Base-by-base conservation (phyloP, 352 stramenopile species). In the Pseudoperonospora humuli region DNA sequence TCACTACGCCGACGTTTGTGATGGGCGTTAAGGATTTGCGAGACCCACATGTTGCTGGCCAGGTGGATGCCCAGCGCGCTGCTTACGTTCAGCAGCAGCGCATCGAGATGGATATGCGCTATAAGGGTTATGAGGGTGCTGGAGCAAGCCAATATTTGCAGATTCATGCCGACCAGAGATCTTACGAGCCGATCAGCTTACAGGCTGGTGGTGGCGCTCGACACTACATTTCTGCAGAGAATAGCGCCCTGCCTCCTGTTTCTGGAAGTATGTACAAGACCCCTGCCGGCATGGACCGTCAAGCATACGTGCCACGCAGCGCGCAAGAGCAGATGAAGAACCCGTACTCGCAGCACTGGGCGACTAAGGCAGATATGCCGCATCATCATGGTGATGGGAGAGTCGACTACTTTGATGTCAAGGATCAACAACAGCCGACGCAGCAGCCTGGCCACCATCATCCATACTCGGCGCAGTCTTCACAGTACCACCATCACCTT, bases 331-430 rank as follows among this genome's bases (percentile, higher is more conserved):
- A 59, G 7, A 70, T 70, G 43, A 81, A 81, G 41, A 77, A 82
- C 57, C 51, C 55, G 39, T 80, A 84, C 50, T 53, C 65, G 24
- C 72, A 83, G 54, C 69, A 83, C 54, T 87, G 71, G 75, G 61
- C 67, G 2, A 27, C 66, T 28, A 83, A 84, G 54, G 60, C 67
- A n/a, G 61, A 73, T 27, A 46, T 68, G 29, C 49, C 50, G 17
- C 65, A 71, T 41, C 50, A 57, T 24, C 55, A 64, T 40, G 54
- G 51, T 18, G 59, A 80, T 28, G 64, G 55, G 25, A 46, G 56
- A 21, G 61, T 68, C 18, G 75, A 86, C 58, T 88, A 84, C 54
- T 86, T 86, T 50, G 76, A 88, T 36, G 63, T 86, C 45, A 68
- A 56, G 44, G 82, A 88, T 67, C 70, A 84, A 45, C 47, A 64